phyloP scores from a whole-genome alignment of 2,329 filamentous ascomycete genomes.

The Aspergillus unguis region DNA sequence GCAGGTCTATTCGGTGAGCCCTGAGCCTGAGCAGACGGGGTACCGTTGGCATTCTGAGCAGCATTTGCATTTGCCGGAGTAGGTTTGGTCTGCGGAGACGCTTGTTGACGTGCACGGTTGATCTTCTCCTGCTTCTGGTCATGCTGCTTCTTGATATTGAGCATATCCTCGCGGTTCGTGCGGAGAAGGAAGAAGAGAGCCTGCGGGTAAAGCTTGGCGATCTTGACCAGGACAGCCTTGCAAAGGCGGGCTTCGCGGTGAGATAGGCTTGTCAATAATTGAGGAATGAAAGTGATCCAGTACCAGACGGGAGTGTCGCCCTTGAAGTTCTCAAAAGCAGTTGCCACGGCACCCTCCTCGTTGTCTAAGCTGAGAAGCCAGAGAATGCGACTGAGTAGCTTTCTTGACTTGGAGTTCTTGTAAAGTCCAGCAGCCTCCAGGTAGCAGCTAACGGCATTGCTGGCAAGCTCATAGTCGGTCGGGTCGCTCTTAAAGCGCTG shows the following conservation, averaged over 20 bases:
- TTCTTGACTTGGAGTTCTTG: conserved; percentile 94
- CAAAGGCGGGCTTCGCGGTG: conserved; percentile 88
- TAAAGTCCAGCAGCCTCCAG: conserved; percentile 93
- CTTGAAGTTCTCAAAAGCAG: conserved; percentile 93
- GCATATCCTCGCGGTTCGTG: conserved; percentile 91
- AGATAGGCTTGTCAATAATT: conserved; percentile 85
- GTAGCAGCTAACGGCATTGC: conserved; percentile 92
- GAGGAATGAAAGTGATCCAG: conserved; percentile 98
- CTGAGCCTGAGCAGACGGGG: conserved; percentile 24
- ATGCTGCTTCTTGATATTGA: conserved; percentile 84
- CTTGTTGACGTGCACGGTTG: conserved; percentile 61
- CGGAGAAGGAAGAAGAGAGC: conserved; percentile 92
- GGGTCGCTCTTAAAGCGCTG: conserved; percentile 92
- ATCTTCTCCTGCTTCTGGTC: conserved; percentile 60
- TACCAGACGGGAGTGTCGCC: conserved; percentile 98
- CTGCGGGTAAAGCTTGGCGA: conserved; percentile 94
- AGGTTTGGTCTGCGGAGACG: conserved; percentile 36
- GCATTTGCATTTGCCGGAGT: conserved; percentile 7
- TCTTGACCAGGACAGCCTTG: conserved; percentile 81
- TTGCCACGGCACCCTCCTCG: conserved; percentile 73
- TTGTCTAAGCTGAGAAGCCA: conserved; percentile 96
- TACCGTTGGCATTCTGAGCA: conserved; percentile 44
- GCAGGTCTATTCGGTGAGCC: conserved; percentile 24
- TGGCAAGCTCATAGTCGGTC: conserved; percentile 73
- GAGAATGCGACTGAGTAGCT: conserved; percentile 85